Evolutionary conservation across 176 grass and related monocot genomes (phyloP).

Genomic region (Aegilops umbellulata): DNA sequence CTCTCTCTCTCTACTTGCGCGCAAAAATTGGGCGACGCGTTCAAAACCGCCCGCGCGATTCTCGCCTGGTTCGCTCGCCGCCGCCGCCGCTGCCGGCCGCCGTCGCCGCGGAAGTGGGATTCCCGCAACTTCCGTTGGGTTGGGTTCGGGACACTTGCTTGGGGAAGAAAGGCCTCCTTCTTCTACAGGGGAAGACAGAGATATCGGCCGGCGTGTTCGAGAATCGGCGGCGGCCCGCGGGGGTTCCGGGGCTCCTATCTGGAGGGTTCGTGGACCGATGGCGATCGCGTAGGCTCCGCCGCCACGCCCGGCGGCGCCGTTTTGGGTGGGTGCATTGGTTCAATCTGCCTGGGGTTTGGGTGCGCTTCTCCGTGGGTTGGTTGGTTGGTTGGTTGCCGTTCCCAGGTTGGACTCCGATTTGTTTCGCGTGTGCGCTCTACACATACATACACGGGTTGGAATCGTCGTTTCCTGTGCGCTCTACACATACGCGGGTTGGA

Average conservation of each 20-base stretch:
- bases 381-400: constrained; percentile 2
- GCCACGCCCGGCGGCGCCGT: not conserved
- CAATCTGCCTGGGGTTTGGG: not conserved
- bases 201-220: not conserved
- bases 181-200: not conserved
- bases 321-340: not conserved
- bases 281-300: not conserved
- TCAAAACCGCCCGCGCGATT: not conserved
- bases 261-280: not conserved
- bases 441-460: too few relatives aligned
- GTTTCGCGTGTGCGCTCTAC: too few relatives aligned
- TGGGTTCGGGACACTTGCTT: not conserved
- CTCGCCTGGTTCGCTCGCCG: not conserved
- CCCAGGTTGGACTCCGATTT: not conserved
- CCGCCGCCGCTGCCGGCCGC: not conserved
- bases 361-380: not conserved
- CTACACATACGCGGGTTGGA: not conserved
- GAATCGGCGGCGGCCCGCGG: not conserved
- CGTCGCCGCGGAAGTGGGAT: not conserved
- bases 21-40: constrained; percentile 8
- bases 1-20: not conserved
- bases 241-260: not conserved
- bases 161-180: not conserved
- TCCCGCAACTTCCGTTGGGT: not conserved
- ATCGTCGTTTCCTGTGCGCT: too few relatives aligned